Base-by-base conservation (phyloP, 2,329 filamentous ascomycete genomes). In the Arachnopeziza araneosa region DNA sequence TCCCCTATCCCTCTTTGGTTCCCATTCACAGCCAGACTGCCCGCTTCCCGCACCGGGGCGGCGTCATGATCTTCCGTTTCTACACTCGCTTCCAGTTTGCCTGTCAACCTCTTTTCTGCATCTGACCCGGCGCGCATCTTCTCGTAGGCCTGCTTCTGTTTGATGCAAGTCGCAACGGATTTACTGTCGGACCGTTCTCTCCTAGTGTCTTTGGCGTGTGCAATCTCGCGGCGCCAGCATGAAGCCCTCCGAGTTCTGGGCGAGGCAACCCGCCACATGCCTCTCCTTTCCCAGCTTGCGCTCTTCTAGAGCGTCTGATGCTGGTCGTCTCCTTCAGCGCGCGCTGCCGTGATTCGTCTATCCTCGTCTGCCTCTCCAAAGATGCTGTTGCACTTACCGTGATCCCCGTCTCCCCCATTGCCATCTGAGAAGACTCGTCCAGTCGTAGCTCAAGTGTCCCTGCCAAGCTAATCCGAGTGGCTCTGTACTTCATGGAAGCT, bases 401-500 rank as follows among this genome's bases (percentile, higher is more conserved):
- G 2, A 44, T 44, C 36, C 36, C 36, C 36, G 36, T 19, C 36
- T 14, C 6, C 36, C 36, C 36, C 17, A 44, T 19, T 44, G 36
- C 17, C 17, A 44, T 44, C 10, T 14, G 10, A 14, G 36, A 44
- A 4, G 17, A 44, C 10, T 44, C 36, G 36, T 17, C 36, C 36
- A 44, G 17, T 44, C 6, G 17, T 3, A 44, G 36, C 6, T 44
- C 36, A 44, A 44, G 36, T 54, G 52, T 54, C 32, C 59, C 54
- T 59, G 55, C 53, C 57, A 58, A 64, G 61, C 24, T 14, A 19
- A 44, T 54, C 19, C 52, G 36, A 55, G 50, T 55, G 24, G 50
- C 50, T 32, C 52, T 12, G 24, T 19, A 26, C 52, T 59, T n/a
- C 51, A 55, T 24, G 56, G 57, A 59, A 53, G 44, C 59, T 63